Base-by-base conservation (phyloP, 257 asterid genomes). In the Ilex asprella region DNA sequence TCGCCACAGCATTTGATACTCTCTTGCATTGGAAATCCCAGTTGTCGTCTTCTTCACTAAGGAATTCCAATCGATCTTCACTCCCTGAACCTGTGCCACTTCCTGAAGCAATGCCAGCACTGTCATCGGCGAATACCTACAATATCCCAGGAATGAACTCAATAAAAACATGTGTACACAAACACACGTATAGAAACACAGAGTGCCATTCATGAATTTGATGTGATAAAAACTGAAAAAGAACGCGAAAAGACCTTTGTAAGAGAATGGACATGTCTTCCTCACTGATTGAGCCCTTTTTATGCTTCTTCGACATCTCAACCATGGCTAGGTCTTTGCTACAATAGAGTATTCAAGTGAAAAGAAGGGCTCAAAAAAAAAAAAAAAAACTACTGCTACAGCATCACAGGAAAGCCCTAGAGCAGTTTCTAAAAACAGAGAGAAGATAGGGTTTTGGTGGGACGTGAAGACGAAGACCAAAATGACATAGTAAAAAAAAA, bases 1-100 rank as follows among this genome's bases (percentile, higher is more conserved):
- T 50, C 98, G 89, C 96, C 96, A 91, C 51, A 91, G 68, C 84
- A 73, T 79, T 56, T 84, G 98, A 66, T 82, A 88, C 76, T 91
- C 98, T 64, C 86, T 80, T 2, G 94, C 88, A 72, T 73, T 66
- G 2, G 87, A 69, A 62, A 91, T 91, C 60, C 94, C 98, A 1
- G 96, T 86, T 10, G 73, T 31, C 13, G 92, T 81, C 70, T 84
- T 91, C 77, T 76, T 79, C 70, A 71, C 94, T 79, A 86, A 16
- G 46, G 56, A 81, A 62, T 76, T 74, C 98, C 98, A 91, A 73
- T 91, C 92, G 61, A 91, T 70, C 63, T 82, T 91, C 63, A 30
- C 77, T 56, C 62, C 88, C 14, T 75, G 69, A 52, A 77, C 71
- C 64, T 81, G 83, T 56, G 84, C 85, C 74, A 91, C 85, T 74